Evolutionary conservation across 2,329 filamentous ascomycete species (phyloP).

Genomic region (Cylindrodendrum hubeiense): DNA sequence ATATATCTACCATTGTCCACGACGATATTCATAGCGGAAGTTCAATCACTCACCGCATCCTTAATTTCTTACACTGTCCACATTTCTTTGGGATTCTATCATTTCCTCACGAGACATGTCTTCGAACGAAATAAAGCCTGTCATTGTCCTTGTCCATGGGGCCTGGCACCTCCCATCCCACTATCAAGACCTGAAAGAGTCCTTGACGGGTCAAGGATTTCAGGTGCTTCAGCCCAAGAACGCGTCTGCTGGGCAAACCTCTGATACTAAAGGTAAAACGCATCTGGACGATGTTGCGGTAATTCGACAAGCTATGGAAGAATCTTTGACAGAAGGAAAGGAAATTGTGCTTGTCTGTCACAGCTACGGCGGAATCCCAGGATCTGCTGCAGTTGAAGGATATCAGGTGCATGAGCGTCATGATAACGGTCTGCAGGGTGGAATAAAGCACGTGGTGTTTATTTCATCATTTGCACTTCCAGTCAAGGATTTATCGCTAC

Average conservation of each 20-base stretch:
- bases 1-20: too few species aligned
- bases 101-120: too few species aligned
- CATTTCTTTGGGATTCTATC: too few species aligned
- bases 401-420: conserved; percentile 42
- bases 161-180: conserved; percentile 27
- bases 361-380: conserved; percentile 48
- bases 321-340: neutral
- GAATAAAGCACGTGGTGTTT: conserved; percentile 46
- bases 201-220: conserved; percentile 5
- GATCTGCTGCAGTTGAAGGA: conserved; percentile 42
- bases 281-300: conserved; percentile 15
- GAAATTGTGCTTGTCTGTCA: conserved; percentile 35
- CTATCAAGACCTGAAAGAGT: conserved; percentile 11
- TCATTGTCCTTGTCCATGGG: conserved; percentile 20
- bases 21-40: too few species aligned
- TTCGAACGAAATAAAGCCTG: too few species aligned
- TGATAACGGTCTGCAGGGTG: conserved; percentile 40
- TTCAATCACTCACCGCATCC: too few species aligned
- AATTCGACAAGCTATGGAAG: neutral
- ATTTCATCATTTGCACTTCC: conserved; percentile 44
- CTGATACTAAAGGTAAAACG: conserved; percentile 13
- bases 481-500: neutral
- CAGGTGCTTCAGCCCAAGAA: conserved; percentile 9
- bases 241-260: neutral
- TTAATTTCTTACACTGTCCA: too few species aligned